Conservation (phyloP, 768 basidiomycete genomes). For the Suillus brevipes region DNA sequence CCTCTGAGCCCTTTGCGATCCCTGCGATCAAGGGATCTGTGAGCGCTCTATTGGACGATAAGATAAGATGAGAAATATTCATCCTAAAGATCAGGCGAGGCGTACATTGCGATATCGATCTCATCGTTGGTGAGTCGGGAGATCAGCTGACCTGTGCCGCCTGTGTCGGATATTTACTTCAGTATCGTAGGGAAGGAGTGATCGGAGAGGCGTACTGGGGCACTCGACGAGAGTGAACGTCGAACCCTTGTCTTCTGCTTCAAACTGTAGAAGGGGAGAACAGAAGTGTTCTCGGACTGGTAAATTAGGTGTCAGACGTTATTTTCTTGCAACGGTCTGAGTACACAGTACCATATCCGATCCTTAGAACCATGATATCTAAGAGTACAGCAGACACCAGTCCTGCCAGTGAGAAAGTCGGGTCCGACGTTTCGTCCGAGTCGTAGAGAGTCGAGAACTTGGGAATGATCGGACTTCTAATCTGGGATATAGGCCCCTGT, state of each 20-base stretch:
- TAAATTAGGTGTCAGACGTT: neutral
- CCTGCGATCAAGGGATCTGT: slow-evolving; percentile 92
- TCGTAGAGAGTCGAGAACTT: neutral
- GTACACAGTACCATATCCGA: slow-evolving; percentile 31
- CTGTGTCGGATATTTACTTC: slow-evolving; percentile 36
- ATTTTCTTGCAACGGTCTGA: neutral
- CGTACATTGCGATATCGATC: slow-evolving; percentile 80
- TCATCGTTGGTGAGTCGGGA: slow-evolving; percentile 69
- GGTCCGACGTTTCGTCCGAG: neutral
- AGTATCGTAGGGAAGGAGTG: slow-evolving; percentile 9
- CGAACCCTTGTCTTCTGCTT: slow-evolving; percentile 61
- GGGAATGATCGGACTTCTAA: neutral
- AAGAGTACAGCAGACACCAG: neutral
- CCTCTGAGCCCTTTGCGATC: slow-evolving; percentile 83
- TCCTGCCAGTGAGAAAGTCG: neutral
- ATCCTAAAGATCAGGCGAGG: neutral
- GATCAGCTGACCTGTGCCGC: slow-evolving; percentile 86
- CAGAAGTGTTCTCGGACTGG: slow-evolving; percentile 88
- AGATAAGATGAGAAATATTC: slow-evolving; percentile 5
- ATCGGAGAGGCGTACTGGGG: slow-evolving; percentile 55
- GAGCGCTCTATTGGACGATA: slow-evolving; percentile 59
- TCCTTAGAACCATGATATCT: slow-evolving; percentile 28
- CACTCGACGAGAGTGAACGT: slow-evolving; percentile 88
- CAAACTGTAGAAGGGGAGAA: slow-evolving; percentile 86
- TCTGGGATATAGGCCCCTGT: neutral